These are phyloP conservation scores for Candida ovalis DNA, from an alignment of 805 yeast genomes.

Conservation along the genomic window DNA sequence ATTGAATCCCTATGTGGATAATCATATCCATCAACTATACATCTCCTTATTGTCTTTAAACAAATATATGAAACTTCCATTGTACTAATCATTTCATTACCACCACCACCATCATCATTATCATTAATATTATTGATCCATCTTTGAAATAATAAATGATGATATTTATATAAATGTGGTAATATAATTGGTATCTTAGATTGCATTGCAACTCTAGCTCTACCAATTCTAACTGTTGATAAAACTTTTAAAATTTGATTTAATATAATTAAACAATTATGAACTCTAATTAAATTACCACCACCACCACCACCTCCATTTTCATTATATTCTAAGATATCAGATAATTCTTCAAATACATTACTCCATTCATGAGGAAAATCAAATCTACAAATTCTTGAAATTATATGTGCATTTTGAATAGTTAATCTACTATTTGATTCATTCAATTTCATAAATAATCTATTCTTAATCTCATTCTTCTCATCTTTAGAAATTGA, in stretches of 20 bases:
- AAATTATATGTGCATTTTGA: conserved; percentile 82
- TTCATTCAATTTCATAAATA: conserved; percentile 59
- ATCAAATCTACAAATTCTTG: conserved; percentile 76
- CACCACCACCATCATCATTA: no score
- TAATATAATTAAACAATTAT: conserved; percentile 60
- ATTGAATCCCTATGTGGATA: conserved; percentile 58
- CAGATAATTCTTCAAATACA: conserved; percentile 62
- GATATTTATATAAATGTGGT: conserved; percentile 56
- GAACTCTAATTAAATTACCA: conserved; percentile 52
- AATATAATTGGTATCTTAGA: conserved; percentile 61
- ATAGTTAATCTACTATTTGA: conserved; percentile 69
- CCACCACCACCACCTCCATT: no score
- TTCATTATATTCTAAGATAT: conserved; percentile 41
- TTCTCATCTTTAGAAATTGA: conserved; percentile 68
- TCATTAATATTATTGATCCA: conserved; percentile 55
- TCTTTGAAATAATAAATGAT: conserved; percentile 52
- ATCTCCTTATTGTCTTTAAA: conserved; percentile 69
- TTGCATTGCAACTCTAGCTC: conserved; percentile 75
- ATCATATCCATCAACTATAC: conserved; percentile 73
- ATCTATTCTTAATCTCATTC: conserved; percentile 48
- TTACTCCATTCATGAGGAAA: conserved; percentile 87
- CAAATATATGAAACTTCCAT: conserved; percentile 77
- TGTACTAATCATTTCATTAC: no score
- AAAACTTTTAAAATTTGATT: conserved; percentile 77
- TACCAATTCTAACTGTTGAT: conserved; percentile 76